Base-by-base conservation (phyloP, 1,139 yeast species). In the Candida anutae region DNA sequence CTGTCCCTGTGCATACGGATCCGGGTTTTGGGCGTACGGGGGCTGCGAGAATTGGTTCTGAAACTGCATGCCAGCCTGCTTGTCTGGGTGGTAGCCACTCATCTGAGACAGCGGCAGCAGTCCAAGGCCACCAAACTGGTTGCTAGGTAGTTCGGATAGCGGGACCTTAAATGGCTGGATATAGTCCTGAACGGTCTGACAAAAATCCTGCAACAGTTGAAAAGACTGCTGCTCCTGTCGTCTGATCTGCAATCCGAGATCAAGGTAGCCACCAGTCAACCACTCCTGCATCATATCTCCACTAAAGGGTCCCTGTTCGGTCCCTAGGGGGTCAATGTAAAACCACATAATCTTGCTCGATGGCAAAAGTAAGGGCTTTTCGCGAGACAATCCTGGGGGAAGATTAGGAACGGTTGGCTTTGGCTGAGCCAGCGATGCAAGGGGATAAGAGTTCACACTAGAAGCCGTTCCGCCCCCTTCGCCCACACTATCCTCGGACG, bases 251-350 rank as follows among this genome's bases (percentile, higher is more conserved):
- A 84, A 56, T 33, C 71, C 74, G 11, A 62, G 63, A 28, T 59
- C 61, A 37, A 84, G 62, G 53, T 80, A 82, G 2, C 78, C 77
- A 18, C 69, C 72, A 5, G 67, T 49, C 35, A 69, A 71, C 95
- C 95, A 84, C 29, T 64, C 74, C 39, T 83, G 93, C 95, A 84
- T 84, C 58, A 70, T 55, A 16, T 60, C 55, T 2, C 93, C 87
- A 29, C 65, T 64, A 48, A 83, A 84, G 3, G 95, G 94, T 15
- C 95, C 95, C 46, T 82, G 94, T 36, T 75, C 78, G 30, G 57
- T 67, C 2, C 83, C 84, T 25, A 68, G 53, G 1, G 84, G 77
- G 47, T 84, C 95, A 32, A 77, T 58, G 46, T 84, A 84, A 34
- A 55, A 61, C 95, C 95, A 84, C 32, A 66, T 60, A 40, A 77